Evolutionary conservation across 192 early-diverging fungal genomes (phyloP), one percentile per base, ranked within the genome.

Genomic region (Gamsiella multidivaricata): DNA sequence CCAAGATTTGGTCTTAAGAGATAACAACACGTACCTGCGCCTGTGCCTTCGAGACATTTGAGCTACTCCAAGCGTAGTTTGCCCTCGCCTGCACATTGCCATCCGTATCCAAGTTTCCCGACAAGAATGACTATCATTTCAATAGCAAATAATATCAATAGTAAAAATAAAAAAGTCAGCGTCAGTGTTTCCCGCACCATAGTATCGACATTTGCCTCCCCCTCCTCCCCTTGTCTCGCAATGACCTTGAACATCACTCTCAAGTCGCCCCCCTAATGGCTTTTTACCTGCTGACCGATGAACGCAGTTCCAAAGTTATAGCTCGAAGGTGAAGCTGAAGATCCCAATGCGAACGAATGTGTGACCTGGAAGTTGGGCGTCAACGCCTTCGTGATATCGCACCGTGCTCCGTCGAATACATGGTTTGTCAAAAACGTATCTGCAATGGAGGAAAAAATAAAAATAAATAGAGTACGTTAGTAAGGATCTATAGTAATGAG

Each of bases 61-160:
- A 58, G 64, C 89, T 85, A 46, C 89, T 88, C 94, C 96, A 94
- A 56, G 88, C 89, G 79, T 95, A 90, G 86, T 94, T 87, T 52
- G 86, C 84, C 52, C 94, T 86, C 22, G 91, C 97, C 72, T 93
- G 89, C 45, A 99, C 86, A 62, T 87, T 93, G 50, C 92, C 90
- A 62, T 98, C 92, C 64, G 92, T 93, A 74, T 98, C 98, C 83
- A 99, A 90, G 75, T 93, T 95, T 20, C 97, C 98, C 73, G 96
- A 94, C 72, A 98, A 82, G 84, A 95, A 86, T 25, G 89, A 91
- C 91, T 94, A 72, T n/a, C n/a, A n/a, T n/a, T n/a, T n/a, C n/a
- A n/a, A n/a, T n/a, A n/a, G n/a, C n/a, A n/a, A 41, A 26, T 18
- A 18, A 46, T 22, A 51, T 32, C 28, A 22, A 47, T 22, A 6